Evolutionary conservation across 2,329 filamentous ascomycete species (phyloP).

Genomic region (Aspergillus sp.): DNA sequence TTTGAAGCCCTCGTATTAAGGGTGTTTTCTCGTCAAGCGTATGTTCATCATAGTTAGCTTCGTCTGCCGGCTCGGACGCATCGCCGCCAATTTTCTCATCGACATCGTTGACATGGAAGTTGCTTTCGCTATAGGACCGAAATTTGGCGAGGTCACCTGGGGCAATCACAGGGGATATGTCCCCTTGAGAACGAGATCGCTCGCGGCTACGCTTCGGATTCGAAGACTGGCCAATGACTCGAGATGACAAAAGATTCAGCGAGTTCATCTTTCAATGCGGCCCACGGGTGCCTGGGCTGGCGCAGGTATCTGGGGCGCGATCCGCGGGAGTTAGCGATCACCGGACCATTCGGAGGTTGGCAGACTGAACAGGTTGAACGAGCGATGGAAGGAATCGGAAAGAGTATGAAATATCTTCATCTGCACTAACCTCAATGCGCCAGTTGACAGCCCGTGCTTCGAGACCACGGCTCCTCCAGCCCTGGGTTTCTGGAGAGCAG

Average conservation of each 20-base stretch:
- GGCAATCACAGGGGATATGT: conserved; percentile 35
- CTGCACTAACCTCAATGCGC: conserved; percentile 41
- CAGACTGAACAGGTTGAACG: background rate
- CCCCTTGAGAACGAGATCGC: conserved; percentile 55
- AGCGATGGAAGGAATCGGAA: conserved; percentile 5
- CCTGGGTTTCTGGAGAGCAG: conserved; percentile 4
- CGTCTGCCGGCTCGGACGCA: conserved; percentile 22
- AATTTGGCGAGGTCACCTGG: conserved; percentile 37
- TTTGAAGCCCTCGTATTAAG: conserved; percentile 53
- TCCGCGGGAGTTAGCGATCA: conserved; percentile 20
- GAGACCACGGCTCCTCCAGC: conserved; percentile 14
- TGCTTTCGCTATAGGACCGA: conserved; percentile 45
- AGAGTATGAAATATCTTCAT: conserved; percentile 14
- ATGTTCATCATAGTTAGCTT: conserved; percentile 30
- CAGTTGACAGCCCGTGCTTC: conserved; percentile 36
- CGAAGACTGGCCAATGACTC: conserved; percentile 66
- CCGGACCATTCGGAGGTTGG: conserved; percentile 1
- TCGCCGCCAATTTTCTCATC: conserved; percentile 31
- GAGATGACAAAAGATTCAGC: conserved; percentile 86
- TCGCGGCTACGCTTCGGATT: conserved; percentile 49
- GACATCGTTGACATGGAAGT: conserved; percentile 33
- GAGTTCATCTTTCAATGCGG: conserved; percentile 80
- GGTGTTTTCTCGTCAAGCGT: conserved; percentile 67
- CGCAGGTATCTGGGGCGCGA: conserved; percentile 34
- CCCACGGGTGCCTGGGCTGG: conserved; percentile 47